Base-by-base conservation (phyloP, 148 eudicot species). In the Rhododendron henanense region DNA sequence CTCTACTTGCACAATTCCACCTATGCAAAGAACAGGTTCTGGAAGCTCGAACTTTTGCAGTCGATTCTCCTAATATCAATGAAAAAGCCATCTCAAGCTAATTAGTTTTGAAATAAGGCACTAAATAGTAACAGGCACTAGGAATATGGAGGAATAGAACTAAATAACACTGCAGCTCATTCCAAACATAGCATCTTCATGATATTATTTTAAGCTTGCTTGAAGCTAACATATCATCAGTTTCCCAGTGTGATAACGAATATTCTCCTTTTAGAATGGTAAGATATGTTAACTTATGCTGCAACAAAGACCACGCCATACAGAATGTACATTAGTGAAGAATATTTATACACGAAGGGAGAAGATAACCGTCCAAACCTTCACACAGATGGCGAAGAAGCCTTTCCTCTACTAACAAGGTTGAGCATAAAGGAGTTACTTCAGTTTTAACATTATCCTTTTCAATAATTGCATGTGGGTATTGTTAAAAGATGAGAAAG, bases 11-110 rank as follows among this genome's bases (percentile, higher is more conserved):
- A 96, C 48, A 57, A 90, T 79, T 81, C 98, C 98, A 28, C 96
- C 96, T 33, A 96, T 90, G 90, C 94, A 96, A 85, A 94, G 90
- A 90, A 91, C 95, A 83, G 94, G 94, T 81, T 94, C 91, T n/a
- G 96, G 95, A 28, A 96, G 94, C 96, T 90, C 92, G 89, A 93
- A 96, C 83, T 79, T 89, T 81, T 94, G 98, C 90, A 94, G 81
- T 65, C 78, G 3, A 81, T 89, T 92, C 74, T 92, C 94, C 96
- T 94, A 87, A 37, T 7, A 33, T 65, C 39, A n/a, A 83, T 44
- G n/a, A 41, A 10, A 28, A 78, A 83, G 39, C 37, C 44, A 83
- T 67, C 37, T 67, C 16, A 83, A 18, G 33, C 44, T 14, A 37
- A 10, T 67, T 44, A 15, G 21, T 67, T 83, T 67, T 9, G 3